These are phyloP conservation scores for Cucurbitaria berberidis DNA, from an alignment of 2,329 filamentous ascomycete species.

Conservation along the genomic window DNA sequence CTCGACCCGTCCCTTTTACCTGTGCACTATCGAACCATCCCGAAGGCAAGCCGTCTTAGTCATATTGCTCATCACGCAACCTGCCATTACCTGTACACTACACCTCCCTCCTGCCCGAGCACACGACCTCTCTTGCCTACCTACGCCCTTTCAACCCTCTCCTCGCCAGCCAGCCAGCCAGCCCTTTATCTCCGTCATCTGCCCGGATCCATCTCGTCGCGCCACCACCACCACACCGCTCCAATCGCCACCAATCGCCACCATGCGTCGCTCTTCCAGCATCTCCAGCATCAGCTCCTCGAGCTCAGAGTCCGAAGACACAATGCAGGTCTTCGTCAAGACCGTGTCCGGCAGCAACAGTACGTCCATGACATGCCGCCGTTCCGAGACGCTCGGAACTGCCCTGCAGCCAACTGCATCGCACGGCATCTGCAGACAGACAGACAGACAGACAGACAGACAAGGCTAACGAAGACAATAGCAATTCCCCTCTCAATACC, in stretches of 20 bases:
- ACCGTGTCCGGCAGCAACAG: conserved; percentile 61
- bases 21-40: conserved; percentile 2
- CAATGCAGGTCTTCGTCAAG: conserved; percentile 68
- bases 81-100: conserved; percentile 5
- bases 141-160: no score
- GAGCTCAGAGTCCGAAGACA: conserved; percentile 55
- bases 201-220: conserved; percentile 9
- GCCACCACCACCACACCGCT: conserved; percentile 15
- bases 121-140: conserved; percentile 1
- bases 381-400: conserved; percentile 28
- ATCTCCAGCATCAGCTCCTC: conserved; percentile 52
- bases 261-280: conserved; percentile 47
- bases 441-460: not conserved
- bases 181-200: conserved; percentile 15
- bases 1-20: not conserved
- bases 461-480: conserved; percentile 41
- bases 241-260: conserved; percentile 13
- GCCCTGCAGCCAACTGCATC: conserved; percentile 2
- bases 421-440: no score
- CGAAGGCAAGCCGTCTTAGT: conserved; percentile 7
- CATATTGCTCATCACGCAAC: conserved; percentile 2
- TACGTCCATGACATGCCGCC: conserved; percentile 46
- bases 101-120: not conserved
- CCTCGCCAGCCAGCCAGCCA: not conserved
- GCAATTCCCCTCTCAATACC: conserved; percentile 65